Evolutionary conservation across 352 stramenopile species (phyloP), one percentile per base, ranked within the genome.

Genomic region (Halophytophthora batemanensis): DNA sequence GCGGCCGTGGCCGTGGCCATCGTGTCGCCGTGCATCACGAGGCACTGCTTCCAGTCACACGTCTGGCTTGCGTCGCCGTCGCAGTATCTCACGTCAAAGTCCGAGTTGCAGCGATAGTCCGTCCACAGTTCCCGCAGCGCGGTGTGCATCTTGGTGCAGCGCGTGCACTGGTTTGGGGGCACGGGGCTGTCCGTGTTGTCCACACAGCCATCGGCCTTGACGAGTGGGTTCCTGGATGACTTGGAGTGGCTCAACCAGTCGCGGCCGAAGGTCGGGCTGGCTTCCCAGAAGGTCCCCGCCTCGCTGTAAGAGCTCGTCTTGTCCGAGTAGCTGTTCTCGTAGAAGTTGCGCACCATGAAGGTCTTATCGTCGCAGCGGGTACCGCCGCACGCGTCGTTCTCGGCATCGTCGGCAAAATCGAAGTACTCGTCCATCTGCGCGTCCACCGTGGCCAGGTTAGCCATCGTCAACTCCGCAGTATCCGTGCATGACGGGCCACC

Each of bases 101-200:
- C 65, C 17, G 54, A 65, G 21, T 61, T 62, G 37, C 81, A 92
- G 35, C 61, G 71, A 60, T 84, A 92, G 53, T 87, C 64, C n/a
- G 61, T 67, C 76, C 74, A 89, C 39, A 58, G 71, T 50, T 92
- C 81, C 28, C 72, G 66, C 23, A 92, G 41, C 22, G 55, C 49
- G 0, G 69, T 79, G 10, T 54, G 50, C 53, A 83, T 69, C 45
- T 71, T 61, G 29, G 61, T 76, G 58, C 77, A 88, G 8, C 74
- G 59, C 14, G 59, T 71, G 61, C 77, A 88, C 31, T 66, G 56
- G 0, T 59, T 56, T 0, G 43, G n/a, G 6, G 50, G 40, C 7
- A 83, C 66, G 2, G 74, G 74, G 1, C 56, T 43, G 2, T 38
- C 52, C 19, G 64, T 68, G 15, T 79, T 64, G 19, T 60, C 57